These are phyloP conservation scores for Kwoniella sp. DNA, from an alignment of 768 basidiomycete species.

Conservation along the genomic window DNA sequence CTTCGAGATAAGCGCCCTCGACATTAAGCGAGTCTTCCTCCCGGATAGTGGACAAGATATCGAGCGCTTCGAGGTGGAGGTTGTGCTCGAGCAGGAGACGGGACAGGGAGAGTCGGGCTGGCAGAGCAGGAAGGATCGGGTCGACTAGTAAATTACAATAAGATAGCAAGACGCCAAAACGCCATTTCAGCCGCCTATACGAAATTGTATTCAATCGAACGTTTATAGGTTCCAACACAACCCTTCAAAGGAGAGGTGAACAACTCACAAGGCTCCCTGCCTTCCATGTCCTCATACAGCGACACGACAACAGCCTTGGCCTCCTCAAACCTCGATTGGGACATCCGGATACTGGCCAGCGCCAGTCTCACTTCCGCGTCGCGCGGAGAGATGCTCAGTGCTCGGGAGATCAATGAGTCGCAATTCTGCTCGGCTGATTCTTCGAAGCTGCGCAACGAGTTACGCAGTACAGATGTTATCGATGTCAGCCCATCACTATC, in stretches of 20 bases:
- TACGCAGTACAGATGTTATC: too few species aligned
- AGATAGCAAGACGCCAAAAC: background rate
- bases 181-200: too few species aligned
- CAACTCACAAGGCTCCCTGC: constrained; percentile 63
- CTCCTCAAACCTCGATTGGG: constrained; percentile 80
- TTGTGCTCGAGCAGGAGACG: constrained; percentile 78
- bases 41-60: constrained; percentile 77
- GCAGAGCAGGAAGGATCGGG: constrained; percentile 69
- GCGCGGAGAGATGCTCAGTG: constrained; percentile 70
- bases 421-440: constrained; percentile 79
- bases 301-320: constrained; percentile 71
- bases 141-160: constrained; percentile 61
- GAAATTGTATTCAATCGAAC: too few species aligned
- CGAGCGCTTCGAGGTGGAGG: constrained; percentile 70
- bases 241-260: background rate
- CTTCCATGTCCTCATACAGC: constrained; percentile 71
- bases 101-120: constrained; percentile 72
- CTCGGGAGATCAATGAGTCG: constrained; percentile 72
- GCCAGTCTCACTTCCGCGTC: constrained; percentile 79
- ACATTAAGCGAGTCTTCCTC: constrained; percentile 80
- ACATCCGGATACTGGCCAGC: constrained; percentile 83
- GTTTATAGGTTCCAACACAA: too few species aligned
- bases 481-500: background rate
- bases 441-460: constrained; percentile 79
- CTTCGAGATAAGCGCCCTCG: constrained; percentile 92